Percentiles rank a stretch among this genome's conserved stretches.
phyloP scores from a whole-genome alignment of 148 eudicot species.

The Tetragonia tetragonoides region DNA sequence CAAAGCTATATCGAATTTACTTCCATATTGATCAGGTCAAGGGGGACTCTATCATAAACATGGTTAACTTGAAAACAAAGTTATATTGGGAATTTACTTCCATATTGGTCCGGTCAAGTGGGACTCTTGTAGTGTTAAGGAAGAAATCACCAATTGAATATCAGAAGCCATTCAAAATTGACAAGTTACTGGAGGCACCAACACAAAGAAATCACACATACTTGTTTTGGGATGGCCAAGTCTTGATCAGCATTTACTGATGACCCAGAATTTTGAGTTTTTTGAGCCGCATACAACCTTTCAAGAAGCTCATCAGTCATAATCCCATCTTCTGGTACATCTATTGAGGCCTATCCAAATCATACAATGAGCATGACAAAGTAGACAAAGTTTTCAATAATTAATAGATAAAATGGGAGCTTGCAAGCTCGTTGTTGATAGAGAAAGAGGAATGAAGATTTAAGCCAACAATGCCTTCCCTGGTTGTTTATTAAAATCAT shows the following conservation, averaged over 20 bases:
- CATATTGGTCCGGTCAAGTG: neutral
- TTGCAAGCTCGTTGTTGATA: neutral
- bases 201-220: neutral
- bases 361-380: neutral
- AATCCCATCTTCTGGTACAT: constrained; percentile 61
- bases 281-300: constrained; percentile 37
- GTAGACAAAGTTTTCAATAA: neutral
- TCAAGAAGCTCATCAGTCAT: constrained; percentile 79
- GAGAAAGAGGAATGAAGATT: neutral
- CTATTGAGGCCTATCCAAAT: constrained; percentile 56
- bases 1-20: neutral
- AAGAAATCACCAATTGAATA: neutral
- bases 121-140: neutral
- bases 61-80: neutral
- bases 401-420: neutral
- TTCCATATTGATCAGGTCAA: neutral
- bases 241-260: constrained; percentile 20
- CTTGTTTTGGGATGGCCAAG: constrained; percentile 2
- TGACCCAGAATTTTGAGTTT: constrained; percentile 31
- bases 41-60: neutral
- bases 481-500: neutral
- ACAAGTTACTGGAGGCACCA: neutral
- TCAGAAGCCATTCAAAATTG: neutral
- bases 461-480: neutral
- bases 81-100: neutral